Conservation (phyloP, 2,329 filamentous ascomycete species). For the Drechslerella stenobrocha region DNA sequence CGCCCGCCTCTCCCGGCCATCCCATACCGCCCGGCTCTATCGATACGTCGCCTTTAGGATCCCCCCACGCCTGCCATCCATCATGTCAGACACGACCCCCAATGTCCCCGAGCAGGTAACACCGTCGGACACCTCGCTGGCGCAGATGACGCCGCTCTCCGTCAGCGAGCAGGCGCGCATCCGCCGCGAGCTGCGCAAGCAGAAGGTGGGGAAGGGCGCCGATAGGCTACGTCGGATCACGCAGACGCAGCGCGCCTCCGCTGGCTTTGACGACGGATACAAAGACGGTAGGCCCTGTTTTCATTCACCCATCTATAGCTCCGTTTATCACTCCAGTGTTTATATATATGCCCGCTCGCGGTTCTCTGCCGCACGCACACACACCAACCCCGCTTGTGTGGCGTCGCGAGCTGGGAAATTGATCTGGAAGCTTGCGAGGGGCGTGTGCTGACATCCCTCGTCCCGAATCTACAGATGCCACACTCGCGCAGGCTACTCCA, state of each 20-base stretch:
- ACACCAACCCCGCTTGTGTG: no score
- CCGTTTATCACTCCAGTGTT: not conserved
- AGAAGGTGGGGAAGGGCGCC: constrained; percentile 74
- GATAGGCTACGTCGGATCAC: constrained; percentile 75
- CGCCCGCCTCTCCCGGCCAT: not conserved
- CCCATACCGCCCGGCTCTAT: not conserved
- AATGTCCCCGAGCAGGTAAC: constrained; percentile 33
- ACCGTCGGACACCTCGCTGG: constrained; percentile 40
- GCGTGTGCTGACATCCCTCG: constrained; percentile 53
- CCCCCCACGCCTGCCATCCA: constrained; percentile 1
- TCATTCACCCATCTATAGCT: not conserved
- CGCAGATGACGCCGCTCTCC: constrained; percentile 50
- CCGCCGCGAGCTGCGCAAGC: constrained; percentile 76
- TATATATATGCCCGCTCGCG: no score
- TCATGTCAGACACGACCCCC: constrained; percentile 40
- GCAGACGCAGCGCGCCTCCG: constrained; percentile 51
- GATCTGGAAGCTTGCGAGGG: constrained; percentile 55
- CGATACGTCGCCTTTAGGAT: not conserved
- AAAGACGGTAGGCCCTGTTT: constrained; percentile 50
- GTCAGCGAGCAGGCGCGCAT: constrained; percentile 69
- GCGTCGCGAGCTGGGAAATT: constrained; percentile 51
- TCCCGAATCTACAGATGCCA: constrained; percentile 50
- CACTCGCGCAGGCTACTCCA: constrained; percentile 55
- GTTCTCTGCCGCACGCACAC: no score
- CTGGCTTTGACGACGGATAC: constrained; percentile 36